Base-by-base conservation (phyloP, 2,329 filamentous ascomycete genomes). In the Trichocomaceae sp. region DNA sequence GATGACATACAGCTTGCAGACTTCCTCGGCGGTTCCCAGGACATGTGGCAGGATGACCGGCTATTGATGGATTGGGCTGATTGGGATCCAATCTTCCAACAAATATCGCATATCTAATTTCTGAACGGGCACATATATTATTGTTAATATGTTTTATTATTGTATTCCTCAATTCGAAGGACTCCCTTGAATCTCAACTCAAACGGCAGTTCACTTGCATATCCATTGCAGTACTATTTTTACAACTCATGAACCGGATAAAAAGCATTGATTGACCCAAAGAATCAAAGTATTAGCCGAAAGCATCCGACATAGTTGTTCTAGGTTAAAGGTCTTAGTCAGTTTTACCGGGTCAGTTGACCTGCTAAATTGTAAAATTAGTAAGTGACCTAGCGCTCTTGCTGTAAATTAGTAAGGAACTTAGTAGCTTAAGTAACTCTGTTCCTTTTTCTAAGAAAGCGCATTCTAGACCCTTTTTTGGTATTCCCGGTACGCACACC, bases 31-130 rank as follows among this genome's bases (percentile, higher is more conserved):
- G 31, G 47, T 15, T 7, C 20, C 2, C 44, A 29, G 22, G 35
- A 37, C 19, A 47, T 42, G 31, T 19, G 35, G 3, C 26, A 35
- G 47, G 39, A 47, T 19, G 51, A 53, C 12, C 33, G 23, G 37
- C 15, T 41, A 5, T 22, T 42, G 33, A 47, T 53, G n/a, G 44
- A 53, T 23, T 53, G 42, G 42, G 31, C 9, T 17, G 50, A 52
- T 22, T 52, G 51, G 51, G 44, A 53, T 47, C 35, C 51, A 5
- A 23, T 53, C 4, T 53, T 53, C n/a, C 44, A 53, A 13, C 44
- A 53, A 20, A 42, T 53, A 9, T 12, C 51, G 31, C 23, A 42
- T 22, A 8, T 42, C 39, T 22, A 9, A 9, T 22, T 42, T 42
- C 22, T 19, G 19, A 42, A 8, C 5, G 6, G 17, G 7, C 7